Conservation (phyloP, 2,329 filamentous ascomycete genomes). For the Parascedosporium putredinis region DNA sequence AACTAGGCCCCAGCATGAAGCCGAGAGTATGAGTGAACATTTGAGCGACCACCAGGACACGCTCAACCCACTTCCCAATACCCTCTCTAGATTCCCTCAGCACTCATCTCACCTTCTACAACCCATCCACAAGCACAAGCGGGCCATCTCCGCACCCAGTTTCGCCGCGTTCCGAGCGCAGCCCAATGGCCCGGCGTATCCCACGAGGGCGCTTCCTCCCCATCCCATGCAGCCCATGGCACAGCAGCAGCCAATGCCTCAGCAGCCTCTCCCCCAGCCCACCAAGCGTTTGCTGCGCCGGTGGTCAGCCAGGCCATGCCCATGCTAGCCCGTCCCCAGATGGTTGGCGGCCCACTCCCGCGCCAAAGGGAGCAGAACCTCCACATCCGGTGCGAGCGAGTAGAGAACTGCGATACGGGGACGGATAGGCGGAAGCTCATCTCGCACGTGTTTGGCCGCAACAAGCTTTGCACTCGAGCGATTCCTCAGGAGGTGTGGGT, state of each 20-base stretch:
- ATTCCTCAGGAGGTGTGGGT: constrained; percentile 65
- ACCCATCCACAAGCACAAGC: constrained; percentile 27
- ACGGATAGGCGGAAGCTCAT: constrained; percentile 63
- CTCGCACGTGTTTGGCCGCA: constrained; percentile 73
- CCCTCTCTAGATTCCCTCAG: not conserved
- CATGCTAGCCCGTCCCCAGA: not conserved
- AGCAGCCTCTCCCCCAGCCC: not conserved
- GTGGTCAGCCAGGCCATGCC: not conserved
- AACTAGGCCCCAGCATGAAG: constrained; percentile 1
- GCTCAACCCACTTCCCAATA: constrained; percentile 1
- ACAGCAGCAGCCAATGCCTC: not conserved
- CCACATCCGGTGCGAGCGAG: constrained; percentile 10
- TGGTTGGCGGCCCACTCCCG: not conserved
- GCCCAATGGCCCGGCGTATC: not conserved
- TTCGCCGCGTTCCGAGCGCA: constrained; percentile 21
- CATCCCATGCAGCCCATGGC: not conserved
- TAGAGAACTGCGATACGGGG: constrained; percentile 42
- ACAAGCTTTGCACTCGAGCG: constrained; percentile 64
- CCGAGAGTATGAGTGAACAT: not conserved
- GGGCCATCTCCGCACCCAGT: constrained; percentile 39
- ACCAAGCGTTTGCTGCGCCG: not conserved
- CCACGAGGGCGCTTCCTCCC: not conserved
- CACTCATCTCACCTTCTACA: not conserved
- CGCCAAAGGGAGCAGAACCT: not conserved
- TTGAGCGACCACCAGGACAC: not conserved